Evolutionary conservation across 2,329 filamentous ascomycete species (phyloP).

Genomic region (Xylariomycetidae sp.): DNA sequence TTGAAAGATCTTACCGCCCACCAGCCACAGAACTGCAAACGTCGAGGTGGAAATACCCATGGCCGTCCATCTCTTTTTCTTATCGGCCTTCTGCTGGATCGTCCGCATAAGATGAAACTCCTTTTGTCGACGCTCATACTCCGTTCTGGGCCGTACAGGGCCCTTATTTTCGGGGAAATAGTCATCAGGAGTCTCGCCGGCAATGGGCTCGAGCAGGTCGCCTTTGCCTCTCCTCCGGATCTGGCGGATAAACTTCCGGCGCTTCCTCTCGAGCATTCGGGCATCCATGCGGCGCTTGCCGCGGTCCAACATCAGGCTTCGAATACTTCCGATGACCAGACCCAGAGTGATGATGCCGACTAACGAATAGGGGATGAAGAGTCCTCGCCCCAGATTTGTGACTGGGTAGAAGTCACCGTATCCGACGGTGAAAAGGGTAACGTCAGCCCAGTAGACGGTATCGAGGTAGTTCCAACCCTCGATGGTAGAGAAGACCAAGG

Average conservation of each 20-base stretch:
- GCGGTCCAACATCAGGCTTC: slow-evolving; percentile 58
- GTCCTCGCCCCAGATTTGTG: slow-evolving; percentile 56
- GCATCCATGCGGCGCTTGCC: slow-evolving; percentile 50
- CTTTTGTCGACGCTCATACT: slow-evolving; percentile 58
- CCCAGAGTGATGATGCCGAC: slow-evolving; percentile 80
- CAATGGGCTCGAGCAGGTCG: slow-evolving; percentile 46
- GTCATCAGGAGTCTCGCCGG: slow-evolving; percentile 14
- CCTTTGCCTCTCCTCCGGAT: slow-evolving; percentile 43
- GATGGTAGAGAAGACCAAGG: slow-evolving; percentile 66
- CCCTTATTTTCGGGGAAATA: slow-evolving; percentile 10
- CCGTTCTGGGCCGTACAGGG: slow-evolving; percentile 26
- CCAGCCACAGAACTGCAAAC: slow-evolving; percentile 73
- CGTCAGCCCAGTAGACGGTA: slow-evolving; percentile 73
- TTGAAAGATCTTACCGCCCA: slow-evolving; percentile 72
- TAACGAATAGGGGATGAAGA: slow-evolving; percentile 80
- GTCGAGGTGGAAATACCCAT: slow-evolving; percentile 62
- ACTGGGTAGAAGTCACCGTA: slow-evolving; percentile 51
- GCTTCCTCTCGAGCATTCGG: slow-evolving; percentile 56
- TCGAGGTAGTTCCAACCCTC: slow-evolving; percentile 76
- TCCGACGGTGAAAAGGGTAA: slow-evolving; percentile 62
- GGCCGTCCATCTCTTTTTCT: slow-evolving; percentile 69
- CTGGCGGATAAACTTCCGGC: slow-evolving; percentile 41
- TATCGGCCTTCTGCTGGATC: slow-evolving; percentile 64
- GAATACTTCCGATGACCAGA: slow-evolving; percentile 76
- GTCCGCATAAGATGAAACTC: slow-evolving; percentile 78